Evolutionary conservation across 352 stramenopile species (phyloP).

Genomic region (Sclerospora graminicola): DNA sequence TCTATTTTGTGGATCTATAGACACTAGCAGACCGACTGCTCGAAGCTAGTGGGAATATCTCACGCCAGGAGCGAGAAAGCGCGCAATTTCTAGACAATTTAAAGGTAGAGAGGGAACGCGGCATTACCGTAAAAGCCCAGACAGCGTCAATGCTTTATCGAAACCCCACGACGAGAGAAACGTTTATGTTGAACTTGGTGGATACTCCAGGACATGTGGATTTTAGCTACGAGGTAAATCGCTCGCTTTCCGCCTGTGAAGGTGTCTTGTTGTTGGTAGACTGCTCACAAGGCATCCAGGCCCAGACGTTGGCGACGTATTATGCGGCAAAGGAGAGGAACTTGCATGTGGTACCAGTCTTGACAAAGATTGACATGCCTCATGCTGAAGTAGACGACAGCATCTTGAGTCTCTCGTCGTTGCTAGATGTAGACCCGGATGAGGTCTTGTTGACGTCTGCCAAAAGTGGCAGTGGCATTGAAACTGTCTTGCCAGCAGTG

Average conservation of each 20-base stretch:
- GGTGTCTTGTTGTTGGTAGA: conserved; percentile 97
- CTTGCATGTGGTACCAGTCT: conserved; percentile 91
- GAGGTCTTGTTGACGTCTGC: conserved; percentile 92
- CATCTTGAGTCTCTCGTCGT: conserved; percentile 65
- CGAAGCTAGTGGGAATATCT: conserved; percentile 86
- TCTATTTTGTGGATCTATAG: conserved; percentile 19
- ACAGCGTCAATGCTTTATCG: conserved; percentile 94
- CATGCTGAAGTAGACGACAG: conserved; percentile 90
- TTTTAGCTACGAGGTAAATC: conserved; percentile 97
- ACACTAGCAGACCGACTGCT: conserved; percentile 87
- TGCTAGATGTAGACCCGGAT: conserved; percentile 90
- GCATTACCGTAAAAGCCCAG: conserved; percentile 98
- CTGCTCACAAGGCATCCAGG: conserved; percentile 95
- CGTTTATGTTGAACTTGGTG: conserved; percentile 95
- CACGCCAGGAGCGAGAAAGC: conserved; percentile 68
- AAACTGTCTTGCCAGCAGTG: conserved; percentile 71
- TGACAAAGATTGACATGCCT: conserved; percentile 98
- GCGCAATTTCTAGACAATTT: conserved; percentile 89
- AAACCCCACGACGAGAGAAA: conserved; percentile 33
- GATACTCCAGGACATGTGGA: conserved; percentile 97
- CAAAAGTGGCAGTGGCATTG: conserved; percentile 89
- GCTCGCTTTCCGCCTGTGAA: conserved; percentile 93
- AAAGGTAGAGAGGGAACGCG: conserved; percentile 91
- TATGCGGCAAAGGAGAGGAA: conserved; percentile 93
- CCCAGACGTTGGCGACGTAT: conserved; percentile 96